phyloP scores from a whole-genome alignment of 2,329 filamentous ascomycete species.

The Botrytis pseudocinerea region DNA sequence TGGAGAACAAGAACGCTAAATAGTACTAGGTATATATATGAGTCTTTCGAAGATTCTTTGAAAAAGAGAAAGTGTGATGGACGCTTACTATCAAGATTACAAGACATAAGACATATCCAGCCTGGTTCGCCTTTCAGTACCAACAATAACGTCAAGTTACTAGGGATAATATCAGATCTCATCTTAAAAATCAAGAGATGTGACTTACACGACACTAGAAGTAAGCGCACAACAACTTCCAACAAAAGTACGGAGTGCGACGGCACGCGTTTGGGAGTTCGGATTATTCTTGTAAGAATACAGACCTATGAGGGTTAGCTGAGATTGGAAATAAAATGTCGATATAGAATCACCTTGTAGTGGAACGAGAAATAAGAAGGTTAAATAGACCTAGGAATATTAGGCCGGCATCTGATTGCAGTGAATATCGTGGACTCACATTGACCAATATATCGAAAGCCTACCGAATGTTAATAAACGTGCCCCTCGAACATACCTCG shows the following conservation, averaged over 20 bases:
- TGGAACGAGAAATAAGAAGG: conserved; percentile 62
- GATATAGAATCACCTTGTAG: conserved; percentile 49
- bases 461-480: neutral
- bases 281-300: conserved; percentile 54
- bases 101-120: conserved; percentile 66
- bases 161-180: conserved; percentile 33
- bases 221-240: conserved; percentile 58
- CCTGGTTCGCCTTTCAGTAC: conserved; percentile 60
- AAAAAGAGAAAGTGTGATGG: neutral
- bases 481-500: neutral
- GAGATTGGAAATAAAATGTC: neutral
- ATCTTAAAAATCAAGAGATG: neutral
- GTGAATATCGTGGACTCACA: conserved; percentile 30
- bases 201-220: conserved; percentile 56
- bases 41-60: neutral
- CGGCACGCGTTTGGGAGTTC: conserved; percentile 49
- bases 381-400: conserved; percentile 52
- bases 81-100: conserved; percentile 60
- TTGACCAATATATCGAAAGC: conserved; percentile 58
- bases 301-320: conserved; percentile 45
- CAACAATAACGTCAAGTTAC: conserved; percentile 61
- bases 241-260: conserved; percentile 60
- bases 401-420: neutral
- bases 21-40: conserved; percentile 44
- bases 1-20: conserved; percentile 63